These are phyloP conservation scores for Phytophthora kernoviae DNA, from an alignment of 352 stramenopile species.

Conservation along the genomic window DNA sequence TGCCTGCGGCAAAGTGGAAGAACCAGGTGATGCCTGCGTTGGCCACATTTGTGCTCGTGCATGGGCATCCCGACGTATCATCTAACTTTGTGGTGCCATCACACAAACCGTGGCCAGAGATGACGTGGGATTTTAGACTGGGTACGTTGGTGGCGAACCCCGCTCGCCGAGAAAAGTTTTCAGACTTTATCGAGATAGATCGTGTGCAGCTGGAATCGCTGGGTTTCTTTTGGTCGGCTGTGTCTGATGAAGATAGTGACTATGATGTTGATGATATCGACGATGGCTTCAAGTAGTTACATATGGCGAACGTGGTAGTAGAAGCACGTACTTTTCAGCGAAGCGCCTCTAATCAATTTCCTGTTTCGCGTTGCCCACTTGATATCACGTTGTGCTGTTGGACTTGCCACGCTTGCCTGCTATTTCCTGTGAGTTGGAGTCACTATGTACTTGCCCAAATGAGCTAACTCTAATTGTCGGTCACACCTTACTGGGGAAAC, in stretches of 20 bases:
- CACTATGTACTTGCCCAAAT: slow-evolving; percentile 8
- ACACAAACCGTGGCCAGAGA: slow-evolving; percentile 41
- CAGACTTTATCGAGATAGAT: slow-evolving; percentile 62
- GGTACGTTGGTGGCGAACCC: slow-evolving; percentile 37
- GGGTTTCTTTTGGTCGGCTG: slow-evolving; percentile 50
- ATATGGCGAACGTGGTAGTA: not conserved
- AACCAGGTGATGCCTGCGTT: slow-evolving; percentile 51
- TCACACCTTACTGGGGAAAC: slow-evolving; percentile 3
- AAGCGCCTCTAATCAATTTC: too few species aligned
- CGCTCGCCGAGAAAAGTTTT: slow-evolving; percentile 31
- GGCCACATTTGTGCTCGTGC: slow-evolving; percentile 41
- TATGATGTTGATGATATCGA: slow-evolving; percentile 12
- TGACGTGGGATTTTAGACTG: slow-evolving; percentile 40
- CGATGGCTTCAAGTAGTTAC: not conserved
- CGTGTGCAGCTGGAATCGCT: slow-evolving; percentile 46
- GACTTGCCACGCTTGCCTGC: too few species aligned
- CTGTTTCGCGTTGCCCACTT: too few species aligned
- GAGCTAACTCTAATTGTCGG: not conserved
- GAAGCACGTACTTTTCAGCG: too few species aligned
- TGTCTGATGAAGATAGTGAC: slow-evolving; percentile 9
- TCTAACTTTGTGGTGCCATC: slow-evolving; percentile 57
- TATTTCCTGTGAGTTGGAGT: not conserved
- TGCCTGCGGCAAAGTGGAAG: slow-evolving; percentile 47
- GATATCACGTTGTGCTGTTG: too few species aligned
- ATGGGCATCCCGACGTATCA: slow-evolving; percentile 41